Evolutionary conservation across 2,329 filamentous ascomycete species (phyloP).

Genomic region (Pseudogymnoascus sp.): DNA sequence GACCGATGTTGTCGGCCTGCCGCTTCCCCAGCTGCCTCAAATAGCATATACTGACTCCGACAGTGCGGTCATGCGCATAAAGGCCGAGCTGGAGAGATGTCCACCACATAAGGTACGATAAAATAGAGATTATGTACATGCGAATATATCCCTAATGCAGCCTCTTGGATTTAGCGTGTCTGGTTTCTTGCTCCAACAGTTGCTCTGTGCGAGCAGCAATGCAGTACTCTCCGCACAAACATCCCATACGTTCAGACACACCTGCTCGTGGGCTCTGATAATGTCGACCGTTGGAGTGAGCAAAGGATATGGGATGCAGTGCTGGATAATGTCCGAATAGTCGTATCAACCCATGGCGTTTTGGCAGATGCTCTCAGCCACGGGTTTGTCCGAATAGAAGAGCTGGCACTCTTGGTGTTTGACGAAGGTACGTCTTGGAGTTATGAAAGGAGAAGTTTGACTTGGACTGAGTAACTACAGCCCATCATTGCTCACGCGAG

Average conservation of each 20-base stretch:
- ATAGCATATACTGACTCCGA: not conserved
- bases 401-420: slow-evolving; percentile 52
- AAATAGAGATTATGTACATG: not conserved
- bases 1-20: not conserved
- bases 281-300: slow-evolving; percentile 54
- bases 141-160: not conserved
- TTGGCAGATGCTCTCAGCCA: slow-evolving; percentile 54
- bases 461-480: slow-evolving; percentile 13
- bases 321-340: slow-evolving; percentile 46
- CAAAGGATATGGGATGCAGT: slow-evolving; percentile 52
- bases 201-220: slow-evolving; percentile 59
- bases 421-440: slow-evolving; percentile 48
- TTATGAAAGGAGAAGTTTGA: not conserved
- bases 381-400: slow-evolving; percentile 49
- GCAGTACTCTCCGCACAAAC: slow-evolving; percentile 49
- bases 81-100: slow-evolving; percentile 51
- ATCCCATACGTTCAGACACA: slow-evolving; percentile 46
- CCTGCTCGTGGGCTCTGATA: slow-evolving; percentile 48
- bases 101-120: slow-evolving; percentile 43
- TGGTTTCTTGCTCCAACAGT: slow-evolving; percentile 72
- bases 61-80: slow-evolving; percentile 61
- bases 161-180: slow-evolving; percentile 36
- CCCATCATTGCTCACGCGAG: slow-evolving; percentile 26
- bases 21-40: not conserved
- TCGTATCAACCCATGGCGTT: slow-evolving; percentile 54